Conservation (phyloP, 208 protist species). For the Trypanosoma mega region DNA sequence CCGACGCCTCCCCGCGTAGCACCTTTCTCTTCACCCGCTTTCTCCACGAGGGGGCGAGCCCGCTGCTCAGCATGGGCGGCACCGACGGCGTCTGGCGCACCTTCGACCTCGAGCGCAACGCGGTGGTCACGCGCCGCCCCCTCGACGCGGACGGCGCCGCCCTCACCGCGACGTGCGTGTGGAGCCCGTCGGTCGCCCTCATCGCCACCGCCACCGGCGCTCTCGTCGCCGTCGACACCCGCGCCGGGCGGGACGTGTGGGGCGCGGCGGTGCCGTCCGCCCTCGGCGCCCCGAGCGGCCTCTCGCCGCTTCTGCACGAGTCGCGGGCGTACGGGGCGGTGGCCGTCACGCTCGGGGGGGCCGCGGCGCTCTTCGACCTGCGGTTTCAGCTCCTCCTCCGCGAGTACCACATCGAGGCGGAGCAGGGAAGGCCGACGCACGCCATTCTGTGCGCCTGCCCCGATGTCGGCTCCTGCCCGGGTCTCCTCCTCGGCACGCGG, state of each 20-base stretch:
- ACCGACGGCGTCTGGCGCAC: conserved; percentile 48
- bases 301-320: conserved; percentile 37
- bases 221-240: conserved; percentile 24
- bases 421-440: background rate
- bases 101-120: conserved; percentile 36
- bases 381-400: conserved; percentile 53
- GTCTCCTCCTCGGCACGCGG: conserved; percentile 47
- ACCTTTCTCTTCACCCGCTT: conserved; percentile 24
- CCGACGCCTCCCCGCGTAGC: background rate
- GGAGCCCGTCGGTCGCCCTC: conserved; percentile 33
- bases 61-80: conserved; percentile 34
- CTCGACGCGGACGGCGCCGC: conserved; percentile 28
- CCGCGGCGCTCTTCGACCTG: conserved; percentile 64
- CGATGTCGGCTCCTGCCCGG: conserved; percentile 38
- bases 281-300: conserved; percentile 38
- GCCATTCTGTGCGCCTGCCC: conserved; percentile 41
- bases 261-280: conserved; percentile 18
- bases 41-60: conserved; percentile 3
- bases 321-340: conserved; percentile 35
- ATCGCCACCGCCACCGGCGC: conserved; percentile 37
- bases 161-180: conserved; percentile 33
- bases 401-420: conserved; percentile 17
- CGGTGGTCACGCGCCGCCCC: conserved; percentile 18
- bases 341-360: conserved; percentile 40
- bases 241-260: conserved; percentile 33